These are phyloP conservation scores for Colletotrichum somersetense DNA, from an alignment of 2,329 filamentous ascomycete genomes.

Conservation along the genomic window DNA sequence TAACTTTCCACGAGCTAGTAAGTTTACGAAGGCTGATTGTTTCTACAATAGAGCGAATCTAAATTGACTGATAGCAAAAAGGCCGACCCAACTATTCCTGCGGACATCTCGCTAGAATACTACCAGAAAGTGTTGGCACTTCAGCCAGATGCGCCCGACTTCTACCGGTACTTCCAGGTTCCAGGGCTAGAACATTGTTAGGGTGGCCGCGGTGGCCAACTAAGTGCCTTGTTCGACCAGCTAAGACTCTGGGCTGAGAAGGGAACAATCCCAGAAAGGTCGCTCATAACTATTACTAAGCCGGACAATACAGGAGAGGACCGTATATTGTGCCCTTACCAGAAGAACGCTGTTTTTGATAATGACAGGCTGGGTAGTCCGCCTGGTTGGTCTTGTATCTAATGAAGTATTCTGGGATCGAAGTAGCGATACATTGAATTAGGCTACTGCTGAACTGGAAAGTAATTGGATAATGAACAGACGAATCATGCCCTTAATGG, in stretches of 20 bases:
- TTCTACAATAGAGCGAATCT: too few relatives aligned
- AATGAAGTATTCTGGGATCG: neutral
- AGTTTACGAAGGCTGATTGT: neutral
- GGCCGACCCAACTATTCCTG: constrained; percentile 16
- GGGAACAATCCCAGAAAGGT: constrained; percentile 45
- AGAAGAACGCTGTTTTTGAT: constrained; percentile 4
- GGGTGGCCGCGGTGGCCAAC: constrained; percentile 47
- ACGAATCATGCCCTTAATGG: constrained; percentile 2
- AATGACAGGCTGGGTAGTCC: too few relatives aligned
- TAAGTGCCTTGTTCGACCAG: constrained; percentile 45
- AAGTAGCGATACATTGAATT: too few relatives aligned
- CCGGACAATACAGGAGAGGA: neutral
- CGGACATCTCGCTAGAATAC: constrained; percentile 40
- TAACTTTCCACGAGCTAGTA: constrained; percentile 60
- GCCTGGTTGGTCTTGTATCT: constrained; percentile 4
- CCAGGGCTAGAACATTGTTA: constrained; percentile 52
- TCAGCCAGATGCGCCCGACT: constrained; percentile 46
- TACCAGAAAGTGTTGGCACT: constrained; percentile 44
- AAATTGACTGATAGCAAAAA: neutral
- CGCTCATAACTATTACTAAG: constrained; percentile 11
- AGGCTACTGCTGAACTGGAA: neutral
- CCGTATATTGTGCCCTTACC: constrained; percentile 16
- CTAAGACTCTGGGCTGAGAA: constrained; percentile 50
- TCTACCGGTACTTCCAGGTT: constrained; percentile 50
- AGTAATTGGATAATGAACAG: neutral